Percentiles rank a stretch among this genome's conserved stretches.
Evolutionary conservation across 2,329 filamentous ascomycete genomes (phyloP).

Genomic region (Ceratocystis cacaofunesta): DNA sequence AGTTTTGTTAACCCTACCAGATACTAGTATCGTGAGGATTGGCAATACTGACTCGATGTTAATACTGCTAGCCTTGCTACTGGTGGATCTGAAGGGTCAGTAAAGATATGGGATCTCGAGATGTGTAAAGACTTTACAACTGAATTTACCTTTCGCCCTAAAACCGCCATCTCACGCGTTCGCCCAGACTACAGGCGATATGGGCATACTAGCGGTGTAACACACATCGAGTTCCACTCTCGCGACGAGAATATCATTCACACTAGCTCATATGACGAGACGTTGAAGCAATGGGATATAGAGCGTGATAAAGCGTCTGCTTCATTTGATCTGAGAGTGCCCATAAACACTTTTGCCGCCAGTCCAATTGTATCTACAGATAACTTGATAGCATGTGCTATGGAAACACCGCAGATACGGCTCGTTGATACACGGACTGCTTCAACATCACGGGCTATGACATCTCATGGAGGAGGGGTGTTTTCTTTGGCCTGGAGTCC

Average conservation of each 20-base stretch:
- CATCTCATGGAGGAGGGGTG: constrained; percentile 53
- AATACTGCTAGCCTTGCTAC: constrained; percentile 50
- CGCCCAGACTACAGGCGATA: constrained; percentile 21
- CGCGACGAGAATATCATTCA: constrained; percentile 64
- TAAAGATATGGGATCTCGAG: constrained; percentile 81
- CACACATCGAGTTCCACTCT: constrained; percentile 62
- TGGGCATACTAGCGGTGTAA: constrained; percentile 55
- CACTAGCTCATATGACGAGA: constrained; percentile 63
- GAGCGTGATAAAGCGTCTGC: constrained; percentile 45
- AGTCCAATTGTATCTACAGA: constrained; percentile 53
- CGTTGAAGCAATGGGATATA: constrained; percentile 60
- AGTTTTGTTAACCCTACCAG: constrained; percentile 19
- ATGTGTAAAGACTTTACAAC: constrained; percentile 32
- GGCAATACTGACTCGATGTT: background rate
- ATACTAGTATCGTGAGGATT: background rate
- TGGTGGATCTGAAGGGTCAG: constrained; percentile 69
- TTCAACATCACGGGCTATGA: constrained; percentile 47
- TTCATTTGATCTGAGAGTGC: constrained; percentile 51
- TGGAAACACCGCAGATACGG: constrained; percentile 69
- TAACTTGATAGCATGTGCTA: constrained; percentile 74
- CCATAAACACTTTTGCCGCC: constrained; percentile 62
- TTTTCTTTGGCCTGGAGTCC: constrained; percentile 70
- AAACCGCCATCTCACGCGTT: constrained; percentile 35
- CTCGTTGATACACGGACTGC: constrained; percentile 48
- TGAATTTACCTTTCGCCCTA: constrained; percentile 38